Evolutionary conservation across 2,329 filamentous ascomycete species (phyloP), one percentile per base, ranked within the genome.

Genomic region (Escovopsis weberi): DNA sequence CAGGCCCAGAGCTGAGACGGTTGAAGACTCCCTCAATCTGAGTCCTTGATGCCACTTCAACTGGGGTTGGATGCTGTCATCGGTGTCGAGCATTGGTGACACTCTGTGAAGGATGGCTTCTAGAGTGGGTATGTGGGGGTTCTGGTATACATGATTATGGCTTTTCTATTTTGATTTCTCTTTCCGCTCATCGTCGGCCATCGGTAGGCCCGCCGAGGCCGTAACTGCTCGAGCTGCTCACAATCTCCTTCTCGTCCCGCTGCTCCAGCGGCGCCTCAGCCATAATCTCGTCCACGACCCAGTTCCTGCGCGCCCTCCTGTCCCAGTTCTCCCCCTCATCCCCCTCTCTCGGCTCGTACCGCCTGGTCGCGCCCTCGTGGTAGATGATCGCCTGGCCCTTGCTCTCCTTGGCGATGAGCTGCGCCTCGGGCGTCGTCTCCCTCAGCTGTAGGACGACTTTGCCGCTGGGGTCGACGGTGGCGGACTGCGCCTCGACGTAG

Each of bases 171-270:
- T 33, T 33, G 18, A 23, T 38, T 12, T 11, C 28, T 15, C 12
- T 19, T 11, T 26, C n/a, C 34, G 37, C 38, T 51, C 44, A 51
- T 52, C 45, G 45, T 42, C 47, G 38, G 43, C 39, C 42, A 38
- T 53, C 52, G 33, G 33, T 36, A 36, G 39, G 26, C 7, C 26
- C 19, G n/a, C 9, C 42, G 28, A 69, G 49, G 4, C 65, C 64
- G 43, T 68, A 69, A 47, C 47, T 62, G 42, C 50, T 51, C 4
- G 56, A 57, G 48, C 59, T 66, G 45, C 63, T 58, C 23, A 58
- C 40, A n/a, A 55, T 43, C 23, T 50, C 39, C 59, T 85, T 51
- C 78, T 85, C 66, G 83, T 84, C 64, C 30, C 42, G 33, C 30
- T 40, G 28, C 6, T 50, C 47, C 12, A 43, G 47, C 45, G 59